Evolutionary conservation across 2,329 filamentous ascomycete genomes (phyloP), one percentile per base, ranked within the genome.

Genomic region (Myriosclerotinia curreyana): DNA sequence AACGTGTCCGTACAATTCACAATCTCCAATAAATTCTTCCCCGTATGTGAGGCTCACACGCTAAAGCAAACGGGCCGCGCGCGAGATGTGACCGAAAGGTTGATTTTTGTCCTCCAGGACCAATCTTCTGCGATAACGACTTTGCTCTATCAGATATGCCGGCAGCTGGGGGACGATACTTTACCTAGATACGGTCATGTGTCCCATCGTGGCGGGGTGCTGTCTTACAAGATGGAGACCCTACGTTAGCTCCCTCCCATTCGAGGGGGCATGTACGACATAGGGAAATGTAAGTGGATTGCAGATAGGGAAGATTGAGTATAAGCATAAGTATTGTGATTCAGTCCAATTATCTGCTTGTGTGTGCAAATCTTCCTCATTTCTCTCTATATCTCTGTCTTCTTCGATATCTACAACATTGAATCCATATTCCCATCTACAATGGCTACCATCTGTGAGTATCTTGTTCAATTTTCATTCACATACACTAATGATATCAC

Each of bases 371-470:
- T 25, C 15, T 4, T 14, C 11, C 28, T 5, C n/a, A 3, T 44
- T 38, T 5, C 11, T 48, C 28, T 22, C 4, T 2, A n/a, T 20
- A 9, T 50, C n/a, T 3, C 11, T 40, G n/a, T 14, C 17, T 40
- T 25, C n/a, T 40, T 49, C 46, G 7, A 40, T 46, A 40, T 61
- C 36, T 53, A 20, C 28, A 36, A 48, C 5, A 12, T n/a, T 58
- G 28, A 34, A 34, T 4, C 2, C 17, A 46, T 11, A 8, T 36
- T 6, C 6, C n/a, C 5, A 28, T 15, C 4, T 20, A 62, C 15
- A 42, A 62, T 62, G 60, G 42, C 60, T 38, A 62, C 60, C 31
- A 62, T 62, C 40, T 62, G 60, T 62, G 38, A 40, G 42, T 17
- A 20, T 22, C 17, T 25, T 48, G 12, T 28, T 8, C 7, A 1